Evolutionary conservation across 2,329 filamentous ascomycete genomes (phyloP), one percentile per base, ranked within the genome.

Genomic region (Apiospora arundinis): DNA sequence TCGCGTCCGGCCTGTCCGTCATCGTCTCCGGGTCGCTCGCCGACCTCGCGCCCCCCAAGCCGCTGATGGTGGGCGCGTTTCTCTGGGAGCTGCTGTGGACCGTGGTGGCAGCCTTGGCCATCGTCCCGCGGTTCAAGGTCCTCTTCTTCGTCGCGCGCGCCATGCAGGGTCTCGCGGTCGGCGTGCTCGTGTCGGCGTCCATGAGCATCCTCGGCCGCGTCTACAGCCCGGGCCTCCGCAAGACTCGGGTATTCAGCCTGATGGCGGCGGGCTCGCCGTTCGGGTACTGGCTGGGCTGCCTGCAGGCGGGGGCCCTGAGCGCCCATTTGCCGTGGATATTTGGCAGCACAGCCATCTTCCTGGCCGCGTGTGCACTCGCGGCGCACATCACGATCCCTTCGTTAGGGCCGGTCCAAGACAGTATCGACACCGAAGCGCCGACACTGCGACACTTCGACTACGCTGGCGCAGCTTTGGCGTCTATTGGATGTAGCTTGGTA

Each of bases 31-130:
- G 76, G 1, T 76, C 76, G 21, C 71, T 77, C 8, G 80, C 82
- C 1, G 83, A 85, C 70, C 75, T 85, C 0, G 79, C 79, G 1
- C 78, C 82, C 1, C 83, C 83, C 0, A 83, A 82, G 46, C 74
- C 76, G 2, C 75, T 85, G 1, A 82, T 85, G 76, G 80, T 85
- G 1, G 80, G 80, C 7, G 83, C 83, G 0, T 84, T 85, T 73
- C 73, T 77, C 21, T 85, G 83, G 83, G 76, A 83, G 4, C 79
- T 80, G 0, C 75, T 78, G 1, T 85, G 83, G 83, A 85, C 85
- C 66, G 83, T 49, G 14, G 70, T 77, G 1, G 71, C 72, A 0
- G 81, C 75, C 12, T 83, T 82, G 72, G 78, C 80, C 0, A 71
- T 85, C 6, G 77, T 78, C 4, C 82, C 80, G 1, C 76, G 78